Base-by-base conservation (phyloP, 1,139 yeast genomes). In the Lodderomyces metapsilosis region DNA sequence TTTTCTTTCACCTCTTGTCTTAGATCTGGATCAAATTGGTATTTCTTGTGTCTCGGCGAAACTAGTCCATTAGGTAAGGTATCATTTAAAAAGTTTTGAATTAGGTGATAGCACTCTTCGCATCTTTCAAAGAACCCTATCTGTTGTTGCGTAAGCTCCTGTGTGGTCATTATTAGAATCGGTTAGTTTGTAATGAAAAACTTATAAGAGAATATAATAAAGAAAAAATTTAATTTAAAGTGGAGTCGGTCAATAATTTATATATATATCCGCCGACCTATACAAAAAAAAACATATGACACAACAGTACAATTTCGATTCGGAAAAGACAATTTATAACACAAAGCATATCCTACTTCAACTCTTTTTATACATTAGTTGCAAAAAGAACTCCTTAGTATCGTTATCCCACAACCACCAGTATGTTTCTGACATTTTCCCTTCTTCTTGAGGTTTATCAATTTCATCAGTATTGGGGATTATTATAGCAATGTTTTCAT, bases 391-490 rank as follows among this genome's bases (percentile, higher is more conserved):
- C 51, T 81, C 86, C 50, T 77, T 78, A 2, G 82, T 69, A 55
- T 86, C 95, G 22, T 56, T 61, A 59, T 86, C 92, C 76, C 83
- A 88, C 56, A 71, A 71, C 61, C 84, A 79, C 89, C 92, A 85
- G 43, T 78, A 75, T 39, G 64, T 66, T 3, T 73, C 69, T 5
- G 67, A 54, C 61, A 65, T 64, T 23, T 58, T 62, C 10, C 53
- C 61, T 39, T 50, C 46, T 3, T 58, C 68, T 2, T 55, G 60
- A 1, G 72, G 65, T 48, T 70, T 67, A 51, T 80, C 85, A 5
- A 71, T 61, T 16, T 82, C 76, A 24, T 74, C 73, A 22, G 63
- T 68, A 18, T 79, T 73, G 2, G 92, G 92, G 5, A 88, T 68
- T 41, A 85, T 81, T 48, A 88, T 69, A 2, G 82, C 84, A 12